Conservation (phyloP, 352 stramenopile genomes). For the Phytophthora hibernalis region DNA sequence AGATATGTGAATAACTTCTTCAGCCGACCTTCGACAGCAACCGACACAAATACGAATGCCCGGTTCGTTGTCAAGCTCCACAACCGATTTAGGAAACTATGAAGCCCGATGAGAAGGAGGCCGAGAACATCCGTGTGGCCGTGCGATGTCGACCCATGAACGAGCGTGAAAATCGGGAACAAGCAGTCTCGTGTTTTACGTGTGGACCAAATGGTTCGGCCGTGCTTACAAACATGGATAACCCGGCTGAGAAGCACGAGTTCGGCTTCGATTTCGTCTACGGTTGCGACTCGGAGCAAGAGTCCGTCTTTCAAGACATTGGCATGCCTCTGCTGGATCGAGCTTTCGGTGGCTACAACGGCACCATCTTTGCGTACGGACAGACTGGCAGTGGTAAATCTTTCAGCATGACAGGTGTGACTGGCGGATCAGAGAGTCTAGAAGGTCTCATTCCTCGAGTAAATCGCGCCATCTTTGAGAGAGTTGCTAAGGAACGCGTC, state of each 20-base stretch:
- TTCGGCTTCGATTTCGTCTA: conserved; percentile 93
- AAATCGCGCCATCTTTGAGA: conserved; percentile 91
- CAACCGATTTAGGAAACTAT: conserved; percentile 44
- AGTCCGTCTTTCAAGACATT: conserved; percentile 82
- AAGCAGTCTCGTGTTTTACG: conserved; percentile 76
- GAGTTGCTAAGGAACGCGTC: conserved; percentile 67
- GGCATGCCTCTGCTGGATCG: conserved; percentile 79
- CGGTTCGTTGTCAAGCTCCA: conserved; percentile 3
- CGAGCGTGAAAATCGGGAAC: conserved; percentile 82
- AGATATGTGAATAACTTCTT: conserved; percentile 22
- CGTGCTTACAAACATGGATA: conserved; percentile 86
- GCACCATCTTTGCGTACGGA: conserved; percentile 91
- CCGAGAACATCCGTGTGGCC: conserved; percentile 92
- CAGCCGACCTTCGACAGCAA: conserved; percentile 12
- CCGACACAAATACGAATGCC: conserved; percentile 26
- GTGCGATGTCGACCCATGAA: conserved; percentile 94
- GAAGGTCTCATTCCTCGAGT: conserved; percentile 93
- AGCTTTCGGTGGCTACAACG: conserved; percentile 89
- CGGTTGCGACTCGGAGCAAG: conserved; percentile 75
- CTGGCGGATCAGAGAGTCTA: conserved; percentile 55
- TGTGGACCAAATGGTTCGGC: conserved; percentile 70
- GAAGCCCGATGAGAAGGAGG: conserved; percentile 83
- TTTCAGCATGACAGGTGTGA: conserved; percentile 89
- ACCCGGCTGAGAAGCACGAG: conserved; percentile 77
- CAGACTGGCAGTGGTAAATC: conserved; percentile 90